Percentiles rank a stretch among this genome's conserved stretches.
phyloP scores from a whole-genome alignment of 495 filamentous ascomycete species.

The Geoglossum glabrum region DNA sequence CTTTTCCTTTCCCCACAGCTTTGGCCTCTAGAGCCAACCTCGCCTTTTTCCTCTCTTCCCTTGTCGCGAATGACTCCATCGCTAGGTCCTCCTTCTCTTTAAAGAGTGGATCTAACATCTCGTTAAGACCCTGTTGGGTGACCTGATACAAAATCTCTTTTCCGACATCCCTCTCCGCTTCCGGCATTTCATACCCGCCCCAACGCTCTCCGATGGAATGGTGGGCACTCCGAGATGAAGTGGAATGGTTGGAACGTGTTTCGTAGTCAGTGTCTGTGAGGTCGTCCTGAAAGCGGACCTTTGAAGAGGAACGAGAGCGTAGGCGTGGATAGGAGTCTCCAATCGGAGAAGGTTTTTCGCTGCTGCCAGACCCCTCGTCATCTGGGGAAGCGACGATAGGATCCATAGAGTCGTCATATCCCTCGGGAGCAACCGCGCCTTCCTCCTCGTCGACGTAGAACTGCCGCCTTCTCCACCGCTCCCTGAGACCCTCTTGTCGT shows the following conservation, averaged over 20 bases:
- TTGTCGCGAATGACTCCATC: conserved; percentile 43
- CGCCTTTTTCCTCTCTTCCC: conserved; percentile 36
- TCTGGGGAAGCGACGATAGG: no score
- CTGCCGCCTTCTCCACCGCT: conserved; percentile 50
- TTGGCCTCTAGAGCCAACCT: conserved; percentile 9
- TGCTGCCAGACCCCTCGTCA: conserved; percentile 22
- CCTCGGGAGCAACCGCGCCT: conserved; percentile 40
- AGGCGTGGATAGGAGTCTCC: conserved; percentile 22
- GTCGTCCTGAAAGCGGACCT: conserved; percentile 67
- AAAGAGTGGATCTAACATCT: conserved; percentile 74
- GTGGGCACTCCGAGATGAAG: conserved; percentile 54
- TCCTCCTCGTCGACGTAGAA: conserved; percentile 75
- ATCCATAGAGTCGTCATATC: conserved; percentile 27
- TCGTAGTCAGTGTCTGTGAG: conserved; percentile 43
- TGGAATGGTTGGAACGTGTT: conserved; percentile 55
- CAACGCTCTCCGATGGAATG: conserved; percentile 40
- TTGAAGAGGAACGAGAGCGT: conserved; percentile 66
- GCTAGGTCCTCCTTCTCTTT: conserved; percentile 58
- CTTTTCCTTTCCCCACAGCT: neutral
- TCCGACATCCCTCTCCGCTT: conserved; percentile 60
- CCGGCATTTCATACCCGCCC: conserved; percentile 66
- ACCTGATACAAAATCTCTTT: conserved; percentile 82
- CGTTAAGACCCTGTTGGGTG: conserved; percentile 77
- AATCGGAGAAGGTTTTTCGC: conserved; percentile 8
- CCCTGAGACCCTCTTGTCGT: conserved; percentile 35